Conservation (phyloP, 768 basidiomycete species). For the Tylopilus vinaceipallidus region DNA sequence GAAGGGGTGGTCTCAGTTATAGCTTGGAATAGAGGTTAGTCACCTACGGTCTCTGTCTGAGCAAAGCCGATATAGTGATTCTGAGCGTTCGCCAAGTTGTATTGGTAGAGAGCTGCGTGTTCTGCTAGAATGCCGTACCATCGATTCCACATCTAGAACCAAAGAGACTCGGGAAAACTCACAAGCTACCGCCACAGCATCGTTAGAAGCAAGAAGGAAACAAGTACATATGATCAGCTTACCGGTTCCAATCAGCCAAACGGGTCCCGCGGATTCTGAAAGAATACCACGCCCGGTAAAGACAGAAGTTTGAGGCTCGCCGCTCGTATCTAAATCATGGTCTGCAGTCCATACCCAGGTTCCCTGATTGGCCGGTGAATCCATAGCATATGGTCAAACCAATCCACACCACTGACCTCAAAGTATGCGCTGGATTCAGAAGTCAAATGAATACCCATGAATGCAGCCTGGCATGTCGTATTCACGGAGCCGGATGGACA, state of each 20-base stretch:
- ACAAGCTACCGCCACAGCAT: conserved; percentile 16
- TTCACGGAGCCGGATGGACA: conserved; percentile 45
- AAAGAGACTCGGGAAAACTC: neutral
- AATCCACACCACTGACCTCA: conserved; percentile 41
- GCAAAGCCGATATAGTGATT: conserved; percentile 50
- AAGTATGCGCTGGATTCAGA: conserved; percentile 53
- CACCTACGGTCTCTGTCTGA: conserved; percentile 48
- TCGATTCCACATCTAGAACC: neutral
- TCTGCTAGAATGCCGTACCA: conserved; percentile 32
- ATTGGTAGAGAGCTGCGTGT: conserved; percentile 48
- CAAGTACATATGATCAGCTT: neutral
- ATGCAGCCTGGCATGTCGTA: conserved; percentile 57
- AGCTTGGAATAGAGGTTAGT: neutral
- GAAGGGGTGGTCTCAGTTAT: neutral
- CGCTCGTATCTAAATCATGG: conserved; percentile 56
- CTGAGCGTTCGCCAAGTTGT: conserved; percentile 40
- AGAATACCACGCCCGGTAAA: conserved; percentile 72
- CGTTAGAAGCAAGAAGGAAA: neutral
- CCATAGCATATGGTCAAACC: neutral
- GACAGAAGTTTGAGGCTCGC: conserved; percentile 48
- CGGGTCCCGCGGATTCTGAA: conserved; percentile 73
- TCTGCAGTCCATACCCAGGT: conserved; percentile 83
- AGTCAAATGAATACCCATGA: conserved; percentile 63
- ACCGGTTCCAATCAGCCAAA: conserved; percentile 76
- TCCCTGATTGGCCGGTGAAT: conserved; percentile 39